Base-by-base conservation (phyloP, 495 filamentous ascomycete species). In the Hypoxylon perforatum region DNA sequence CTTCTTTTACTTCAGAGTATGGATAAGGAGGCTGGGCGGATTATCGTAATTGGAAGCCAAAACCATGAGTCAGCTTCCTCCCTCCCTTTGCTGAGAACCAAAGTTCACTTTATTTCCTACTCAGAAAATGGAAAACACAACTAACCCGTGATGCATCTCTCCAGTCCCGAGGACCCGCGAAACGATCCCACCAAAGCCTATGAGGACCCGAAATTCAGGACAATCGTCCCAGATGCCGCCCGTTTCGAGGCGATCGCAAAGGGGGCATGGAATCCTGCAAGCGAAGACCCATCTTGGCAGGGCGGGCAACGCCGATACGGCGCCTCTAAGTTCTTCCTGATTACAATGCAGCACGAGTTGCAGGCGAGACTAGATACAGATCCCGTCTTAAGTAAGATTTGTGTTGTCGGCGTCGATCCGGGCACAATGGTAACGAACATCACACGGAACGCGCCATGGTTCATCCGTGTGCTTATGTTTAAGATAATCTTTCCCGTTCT, bases 1-100 rank as follows among this genome's bases (percentile, higher is more conserved):
- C 69, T 82, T 1, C 67, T 76, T 11, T 68, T 82, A 1, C 52
- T 84, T 11, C 60, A 71, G 30, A 76, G 73, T 33, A 78, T 82
- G 71, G 73, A 78, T 52, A 69, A 52, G 4, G 59, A 77, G 5
- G 18, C 41, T 4, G 81, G 79, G n/a, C 62, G 78, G 0, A 73
- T 83, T 14, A 63, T 82, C 6, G 54, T 77, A 10, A 61, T 83
- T 28, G 64, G 76, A 7, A 79, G 78, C 46, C 35, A 15, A 22
- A 22, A 4, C 4, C 15, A 22, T 6, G 9, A n/a, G n/a, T n/a
- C n/a, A n/a, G n/a, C n/a, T n/a, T n/a, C n/a, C n/a, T n/a, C n/a
- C n/a, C n/a, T n/a, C n/a, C n/a, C n/a, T n/a, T n/a, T n/a, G n/a
- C n/a, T n/a, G n/a, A n/a, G n/a, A n/a, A n/a, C n/a, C n/a, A n/a